These are phyloP conservation scores for Datisca glomerata DNA, from an alignment of 306 rosid genomes.

Conservation along the genomic window DNA sequence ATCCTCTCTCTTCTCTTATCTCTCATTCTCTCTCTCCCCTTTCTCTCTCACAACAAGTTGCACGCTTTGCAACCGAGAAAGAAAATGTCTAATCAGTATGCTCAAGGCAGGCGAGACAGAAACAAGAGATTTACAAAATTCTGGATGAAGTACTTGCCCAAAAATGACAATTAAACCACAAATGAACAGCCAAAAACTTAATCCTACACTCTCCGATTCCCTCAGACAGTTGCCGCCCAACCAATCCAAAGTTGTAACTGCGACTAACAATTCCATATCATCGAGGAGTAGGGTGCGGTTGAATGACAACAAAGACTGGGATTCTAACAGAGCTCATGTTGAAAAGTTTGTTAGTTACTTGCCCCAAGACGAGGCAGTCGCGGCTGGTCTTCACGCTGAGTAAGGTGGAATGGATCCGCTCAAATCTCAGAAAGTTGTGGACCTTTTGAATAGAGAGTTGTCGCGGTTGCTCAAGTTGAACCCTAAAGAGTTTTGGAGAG, in stretches of 20 bases:
- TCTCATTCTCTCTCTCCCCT: no score
- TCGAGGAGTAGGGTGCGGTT: slow-evolving; percentile 21
- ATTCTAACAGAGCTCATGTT: slow-evolving; percentile 19
- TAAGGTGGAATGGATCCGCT: slow-evolving; percentile 83
- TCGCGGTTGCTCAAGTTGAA: no score
- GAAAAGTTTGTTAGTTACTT: slow-evolving; percentile 64
- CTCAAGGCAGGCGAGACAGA: no score
- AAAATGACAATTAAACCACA: slow-evolving; percentile 22
- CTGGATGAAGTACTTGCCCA: no score
- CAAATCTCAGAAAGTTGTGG: slow-evolving; percentile 86
- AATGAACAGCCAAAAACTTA: slow-evolving; percentile 17
- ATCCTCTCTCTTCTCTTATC: no score
- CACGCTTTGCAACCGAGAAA: no score
- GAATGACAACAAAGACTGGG: slow-evolving; percentile 29
- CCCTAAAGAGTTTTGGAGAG: slow-evolving; percentile 70
- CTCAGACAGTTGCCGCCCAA: slow-evolving; percentile 35
- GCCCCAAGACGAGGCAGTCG: slow-evolving; percentile 96
- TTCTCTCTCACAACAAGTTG: no score
- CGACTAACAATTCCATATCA: slow-evolving; percentile 8
- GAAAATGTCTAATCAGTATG: no score
- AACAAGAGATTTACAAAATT: no score
- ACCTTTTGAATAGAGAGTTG: no score
- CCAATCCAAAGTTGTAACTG: slow-evolving; percentile 18
- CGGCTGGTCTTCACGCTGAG: slow-evolving; percentile 69
- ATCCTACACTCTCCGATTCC: slow-evolving; percentile 56